These are phyloP conservation scores for Cyberlindnera galapagoensis DNA, from an alignment of 805 yeast genomes.

Conservation along the genomic window DNA sequence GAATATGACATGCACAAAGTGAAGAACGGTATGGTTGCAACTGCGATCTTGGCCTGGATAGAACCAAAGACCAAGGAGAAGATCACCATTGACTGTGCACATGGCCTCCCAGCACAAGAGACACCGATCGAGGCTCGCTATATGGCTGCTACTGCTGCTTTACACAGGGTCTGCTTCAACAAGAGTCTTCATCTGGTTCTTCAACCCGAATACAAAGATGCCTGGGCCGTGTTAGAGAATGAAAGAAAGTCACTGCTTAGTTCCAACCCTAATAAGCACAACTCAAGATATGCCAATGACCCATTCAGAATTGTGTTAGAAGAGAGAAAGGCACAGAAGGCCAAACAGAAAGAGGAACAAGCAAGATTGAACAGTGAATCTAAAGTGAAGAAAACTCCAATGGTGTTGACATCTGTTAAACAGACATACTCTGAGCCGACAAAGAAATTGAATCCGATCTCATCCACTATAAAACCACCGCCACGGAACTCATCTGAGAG, in stretches of 20 bases:
- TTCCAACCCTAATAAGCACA: slow-evolving; percentile 41
- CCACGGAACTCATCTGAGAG: slow-evolving; percentile 6
- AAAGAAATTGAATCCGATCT: slow-evolving; percentile 11
- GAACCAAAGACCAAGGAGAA: slow-evolving; percentile 78
- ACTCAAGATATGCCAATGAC: slow-evolving; percentile 52
- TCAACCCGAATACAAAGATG: slow-evolving; percentile 71
- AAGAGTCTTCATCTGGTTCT: slow-evolving; percentile 83
- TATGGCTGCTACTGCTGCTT: slow-evolving; percentile 80
- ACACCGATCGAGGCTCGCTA: slow-evolving; percentile 89
- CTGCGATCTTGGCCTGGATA: slow-evolving; percentile 58
- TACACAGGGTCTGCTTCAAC: slow-evolving; percentile 71
- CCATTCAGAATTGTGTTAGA: slow-evolving; percentile 73
- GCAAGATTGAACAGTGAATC: slow-evolving; percentile 41
- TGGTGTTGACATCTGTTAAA: slow-evolving; percentile 31
- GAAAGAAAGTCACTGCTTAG: slow-evolving; percentile 45
- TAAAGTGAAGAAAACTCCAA: slow-evolving; percentile 43
- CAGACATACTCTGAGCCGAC: neutral
- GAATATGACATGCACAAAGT: slow-evolving; percentile 61
- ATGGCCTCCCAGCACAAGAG: slow-evolving; percentile 55
- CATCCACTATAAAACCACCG: slow-evolving; percentile 1
- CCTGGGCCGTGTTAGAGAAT: slow-evolving; percentile 71
- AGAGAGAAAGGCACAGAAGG: slow-evolving; percentile 38
- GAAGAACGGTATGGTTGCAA: slow-evolving; percentile 56
- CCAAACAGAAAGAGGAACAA: slow-evolving; percentile 39
- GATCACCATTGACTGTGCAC: slow-evolving; percentile 48